These are phyloP conservation scores for Gonapodya sp. DNA, from an alignment of 192 early-diverging fungal genomes.

Conservation along the genomic window DNA sequence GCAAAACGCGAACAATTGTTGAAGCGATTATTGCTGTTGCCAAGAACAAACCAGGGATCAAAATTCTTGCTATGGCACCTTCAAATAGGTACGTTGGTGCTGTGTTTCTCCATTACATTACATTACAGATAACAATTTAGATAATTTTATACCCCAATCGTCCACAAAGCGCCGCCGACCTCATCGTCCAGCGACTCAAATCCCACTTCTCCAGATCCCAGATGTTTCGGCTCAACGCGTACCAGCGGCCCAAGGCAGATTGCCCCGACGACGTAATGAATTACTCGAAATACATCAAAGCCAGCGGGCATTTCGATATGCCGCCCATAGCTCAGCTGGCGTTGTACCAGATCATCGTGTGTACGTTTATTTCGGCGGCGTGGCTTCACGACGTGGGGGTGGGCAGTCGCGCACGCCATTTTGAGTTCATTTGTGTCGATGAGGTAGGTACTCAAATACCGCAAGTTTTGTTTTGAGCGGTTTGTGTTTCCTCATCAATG, in stretches of 20 bases:
- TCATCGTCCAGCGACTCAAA: constrained; percentile 35
- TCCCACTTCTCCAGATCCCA: neutral
- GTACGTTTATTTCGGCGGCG: constrained; percentile 1
- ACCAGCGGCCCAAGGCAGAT: neutral
- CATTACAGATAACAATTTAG: neutral
- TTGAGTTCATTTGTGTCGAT: neutral
- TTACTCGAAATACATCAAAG: neutral
- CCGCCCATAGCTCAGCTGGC: neutral
- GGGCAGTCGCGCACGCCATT: neutral
- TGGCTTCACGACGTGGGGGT: neutral
- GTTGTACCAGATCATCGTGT: neutral
- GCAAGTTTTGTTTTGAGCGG: neutral
- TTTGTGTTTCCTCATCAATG: neutral
- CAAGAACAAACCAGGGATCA: constrained; percentile 22
- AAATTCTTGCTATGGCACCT: constrained; percentile 38
- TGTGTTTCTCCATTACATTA: neutral
- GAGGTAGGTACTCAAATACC: neutral
- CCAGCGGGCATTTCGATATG: neutral
- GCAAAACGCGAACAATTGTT: constrained; percentile 44
- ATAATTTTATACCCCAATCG: neutral
- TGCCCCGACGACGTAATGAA: constrained; percentile 1
- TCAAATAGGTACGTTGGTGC: constrained; percentile 21
- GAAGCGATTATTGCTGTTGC: constrained; percentile 37
- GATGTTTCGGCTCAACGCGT: neutral
- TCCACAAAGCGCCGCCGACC: constrained; percentile 30